Evolutionary conservation across 495 filamentous ascomycete species (phyloP), one percentile per base, ranked within the genome.

Genomic region (Penicillium herquei): DNA sequence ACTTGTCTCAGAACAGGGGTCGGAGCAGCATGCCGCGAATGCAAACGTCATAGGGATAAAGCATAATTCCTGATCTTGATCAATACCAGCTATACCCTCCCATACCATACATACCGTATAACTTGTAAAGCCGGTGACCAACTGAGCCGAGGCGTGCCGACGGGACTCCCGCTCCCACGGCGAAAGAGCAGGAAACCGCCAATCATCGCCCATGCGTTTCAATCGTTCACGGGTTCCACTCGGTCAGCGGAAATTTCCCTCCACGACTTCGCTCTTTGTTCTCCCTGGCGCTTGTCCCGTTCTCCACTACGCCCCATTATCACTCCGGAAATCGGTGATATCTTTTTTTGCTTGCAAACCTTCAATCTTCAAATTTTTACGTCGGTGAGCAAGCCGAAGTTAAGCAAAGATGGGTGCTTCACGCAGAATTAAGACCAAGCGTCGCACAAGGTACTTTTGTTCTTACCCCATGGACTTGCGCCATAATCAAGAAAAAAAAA

Each of bases 391-490:
- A 47, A 58, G 58, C 57, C 60, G 64, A 62, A 51, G 49, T 54
- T 51, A 58, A 59, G 37, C 62, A 73, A 68, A 63, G 47, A 86
- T 86, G 82, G 83, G 81, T 52, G 69, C 80, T 43, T 70, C 79
- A 45, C 73, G 83, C 34, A 76, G 75, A 61, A 67, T 73, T 52
- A 86, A 85, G 71, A 84, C 76, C 17, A 86, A 84, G 73, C 79
- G 82, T 55, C 70, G 72, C 54, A 83, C 81, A 16, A 81, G 83
- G 83, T 86, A 78, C 33, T 51, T 37, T 13, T 37, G 2, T 37
- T 37, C 34, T 7, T 2, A 13, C 7, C 21, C 21, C 21, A 26
- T 26, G 21, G 4, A 26, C 21, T 26, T 26, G 21, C 21, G 39
- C 16, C 42, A 43, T 10, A 11, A 17, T 17, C 52, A 34, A 49